Percentiles rank a stretch among this genome's conserved stretches.
These are phyloP conservation scores for Aspergillus phoenicis DNA, from an alignment of 2,329 filamentous ascomycete genomes.

Conservation along the genomic window DNA sequence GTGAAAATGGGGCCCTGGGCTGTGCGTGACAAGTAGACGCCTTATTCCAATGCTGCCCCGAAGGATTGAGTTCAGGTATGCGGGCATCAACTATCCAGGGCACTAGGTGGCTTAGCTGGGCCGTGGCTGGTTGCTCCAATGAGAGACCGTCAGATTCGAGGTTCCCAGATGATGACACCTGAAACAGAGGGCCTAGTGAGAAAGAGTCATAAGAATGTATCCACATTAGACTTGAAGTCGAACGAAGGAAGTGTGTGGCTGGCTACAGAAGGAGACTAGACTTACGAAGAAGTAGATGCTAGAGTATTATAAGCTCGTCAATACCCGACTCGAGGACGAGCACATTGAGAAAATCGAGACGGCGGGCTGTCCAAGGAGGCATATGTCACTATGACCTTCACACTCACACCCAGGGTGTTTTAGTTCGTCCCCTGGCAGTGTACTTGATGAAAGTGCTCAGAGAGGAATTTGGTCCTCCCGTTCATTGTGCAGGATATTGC, in stretches of 20 bases:
- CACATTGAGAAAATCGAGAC: not conserved
- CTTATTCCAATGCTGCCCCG: not conserved
- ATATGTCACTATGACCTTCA: not conserved
- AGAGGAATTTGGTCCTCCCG: not conserved
- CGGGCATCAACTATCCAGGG: not conserved
- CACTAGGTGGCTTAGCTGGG: slow-evolving; percentile 1
- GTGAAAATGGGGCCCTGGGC: not conserved
- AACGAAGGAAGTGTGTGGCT: not conserved
- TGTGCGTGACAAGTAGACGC: not conserved
- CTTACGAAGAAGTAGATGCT: not conserved
- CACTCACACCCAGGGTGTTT: not conserved
- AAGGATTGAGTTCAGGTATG: slow-evolving; percentile 6
- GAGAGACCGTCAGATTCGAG: not conserved
- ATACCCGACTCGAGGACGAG: not conserved
- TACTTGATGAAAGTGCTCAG: not conserved
- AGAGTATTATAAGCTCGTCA: not conserved
- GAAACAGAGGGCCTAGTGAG: not conserved
- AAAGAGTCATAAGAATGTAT: not conserved
- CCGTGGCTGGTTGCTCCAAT: not conserved
- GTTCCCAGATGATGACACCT: not conserved
- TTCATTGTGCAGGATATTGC: not conserved
- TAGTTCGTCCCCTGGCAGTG: not conserved
- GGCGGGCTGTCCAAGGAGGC: not conserved
- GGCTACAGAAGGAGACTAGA: not conserved
- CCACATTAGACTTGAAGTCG: not conserved